Base-by-base conservation (phyloP, 2,329 filamentous ascomycete species). In the Juglanconis oblonga region DNA sequence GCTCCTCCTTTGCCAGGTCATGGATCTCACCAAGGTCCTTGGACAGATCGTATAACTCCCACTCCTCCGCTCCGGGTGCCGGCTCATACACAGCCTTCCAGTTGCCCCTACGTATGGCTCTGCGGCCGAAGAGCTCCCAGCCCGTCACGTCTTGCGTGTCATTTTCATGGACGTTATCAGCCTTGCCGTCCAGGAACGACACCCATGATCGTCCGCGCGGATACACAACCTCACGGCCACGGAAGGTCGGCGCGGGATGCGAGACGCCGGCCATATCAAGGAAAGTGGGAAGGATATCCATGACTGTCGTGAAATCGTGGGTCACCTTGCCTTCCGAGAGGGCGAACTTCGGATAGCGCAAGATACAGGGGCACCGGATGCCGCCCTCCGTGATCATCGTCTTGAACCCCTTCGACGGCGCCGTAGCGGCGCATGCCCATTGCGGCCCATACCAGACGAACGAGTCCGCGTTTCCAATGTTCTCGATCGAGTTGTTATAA, bases 381-480 rank as follows among this genome's bases (percentile, higher is more conserved):
- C 82, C 82, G 9, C 81, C 77, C 53, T 79, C 76, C 2, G 76
- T 77, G 2, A 74, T 74, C 64, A 73, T 77, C 2, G 71, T 70
- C 59, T 73, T 73, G 47, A 60, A 66, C 8, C 66, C 65, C 2
- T 70, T 62, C 8, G 64, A 66, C 1, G 70, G 70, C 13, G 70
- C 69, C 5, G 67, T 72, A 3, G 69, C 63, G 0, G 70, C 71
- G 2, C 62, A 62, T 0, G 82, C 82, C 81, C 82, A 84, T n/a
- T 77, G 77, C 1, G 80, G 78, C 0, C 82, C 82, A 62, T 85
- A 85, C 81, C 82, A 85, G 59, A 83, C 77, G 66, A 83, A 85
- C 3, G 76, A 80, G 67, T 84, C 75, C 24, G 72, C 73, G 50
- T 78, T 77, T 3, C 82, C 83, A 6, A 85, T 74, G 60, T 85